phyloP scores from a whole-genome alignment of 495 filamentous ascomycete species.

The Penicillium macrosclerotiorum region DNA sequence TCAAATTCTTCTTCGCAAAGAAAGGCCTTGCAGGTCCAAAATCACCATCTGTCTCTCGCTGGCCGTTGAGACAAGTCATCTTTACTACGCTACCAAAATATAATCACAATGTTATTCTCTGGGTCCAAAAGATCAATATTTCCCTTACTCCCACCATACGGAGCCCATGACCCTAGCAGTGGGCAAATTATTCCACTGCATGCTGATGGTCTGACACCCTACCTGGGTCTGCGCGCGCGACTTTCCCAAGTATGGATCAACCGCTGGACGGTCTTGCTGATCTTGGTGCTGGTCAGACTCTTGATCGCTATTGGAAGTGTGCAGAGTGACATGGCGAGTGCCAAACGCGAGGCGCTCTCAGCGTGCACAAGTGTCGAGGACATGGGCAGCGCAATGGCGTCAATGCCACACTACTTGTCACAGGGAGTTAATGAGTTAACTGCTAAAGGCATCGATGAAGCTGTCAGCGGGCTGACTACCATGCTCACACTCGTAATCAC shows the following conservation, averaged over 20 bases:
- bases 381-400: constrained; percentile 92
- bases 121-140: constrained; percentile 35
- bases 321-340: constrained; percentile 68
- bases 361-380: constrained; percentile 92
- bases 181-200: constrained; percentile 32
- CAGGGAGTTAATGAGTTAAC: constrained; percentile 84
- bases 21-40: neutral
- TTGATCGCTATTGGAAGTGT: constrained; percentile 70
- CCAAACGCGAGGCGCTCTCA: constrained; percentile 75
- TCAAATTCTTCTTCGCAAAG: too few relatives aligned
- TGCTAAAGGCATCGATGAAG: constrained; percentile 70
- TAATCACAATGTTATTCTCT: constrained; percentile 33
- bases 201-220: constrained; percentile 88
- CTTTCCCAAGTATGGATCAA: constrained; percentile 97
- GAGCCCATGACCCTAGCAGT: constrained; percentile 37
- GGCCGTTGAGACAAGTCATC: neutral
- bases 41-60: neutral
- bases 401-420: constrained; percentile 92
- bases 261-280: constrained; percentile 87
- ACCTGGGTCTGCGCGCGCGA: constrained; percentile 83
- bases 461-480: constrained; percentile 70
- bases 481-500: constrained; percentile 76
- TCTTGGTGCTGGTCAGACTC: constrained; percentile 78
- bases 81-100: neutral
- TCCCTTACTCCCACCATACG: constrained; percentile 46